Percentiles rank a stretch among this genome's conserved stretches.
Evolutionary conservation across 164 flowering plant species (phyloP).

Genomic region (Umbellularia californica): DNA sequence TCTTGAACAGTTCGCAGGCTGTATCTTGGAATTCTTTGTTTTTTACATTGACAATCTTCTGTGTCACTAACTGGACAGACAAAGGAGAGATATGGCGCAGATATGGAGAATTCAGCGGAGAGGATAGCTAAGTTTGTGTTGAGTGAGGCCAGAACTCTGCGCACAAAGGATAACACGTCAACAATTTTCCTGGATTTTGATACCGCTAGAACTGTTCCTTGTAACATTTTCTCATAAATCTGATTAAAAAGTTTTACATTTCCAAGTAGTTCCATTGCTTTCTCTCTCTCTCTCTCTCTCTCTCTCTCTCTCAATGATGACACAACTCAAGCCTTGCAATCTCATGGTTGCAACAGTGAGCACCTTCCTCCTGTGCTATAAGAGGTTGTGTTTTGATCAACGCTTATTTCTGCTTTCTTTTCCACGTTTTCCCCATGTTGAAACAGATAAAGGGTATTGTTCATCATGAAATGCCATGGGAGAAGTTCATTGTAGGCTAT

Average conservation of each 20-base stretch:
- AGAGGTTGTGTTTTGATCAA: too few species aligned
- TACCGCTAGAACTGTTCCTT: slow-evolving; percentile 30
- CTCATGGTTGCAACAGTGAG: too few species aligned
- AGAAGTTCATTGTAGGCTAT: too few species aligned
- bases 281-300: background rate
- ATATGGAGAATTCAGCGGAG: slow-evolving; percentile 50
- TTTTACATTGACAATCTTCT: background rate
- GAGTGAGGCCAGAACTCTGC: slow-evolving; percentile 73
- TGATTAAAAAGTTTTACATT: background rate
- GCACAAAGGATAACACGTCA: slow-evolving; percentile 95
- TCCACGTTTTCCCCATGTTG: too few species aligned
- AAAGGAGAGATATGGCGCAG: slow-evolving; percentile 40
- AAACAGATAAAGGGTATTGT: too few species aligned
- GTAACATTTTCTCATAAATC: slow-evolving; percentile 18
- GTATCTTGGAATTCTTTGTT: background rate
- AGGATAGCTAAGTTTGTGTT: slow-evolving; percentile 68
- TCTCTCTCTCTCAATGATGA: background rate
- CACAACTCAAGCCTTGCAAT: too few species aligned
- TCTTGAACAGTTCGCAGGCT: background rate
- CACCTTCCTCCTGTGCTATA: too few species aligned
- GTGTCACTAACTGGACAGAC: slow-evolving; percentile 29
- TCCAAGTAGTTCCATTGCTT: background rate
- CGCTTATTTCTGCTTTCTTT: too few species aligned
- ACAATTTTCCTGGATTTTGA: slow-evolving; percentile 77
- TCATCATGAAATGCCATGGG: too few species aligned